Conservation (phyloP, 306 rosid species). For the Acacia acuminata region DNA sequence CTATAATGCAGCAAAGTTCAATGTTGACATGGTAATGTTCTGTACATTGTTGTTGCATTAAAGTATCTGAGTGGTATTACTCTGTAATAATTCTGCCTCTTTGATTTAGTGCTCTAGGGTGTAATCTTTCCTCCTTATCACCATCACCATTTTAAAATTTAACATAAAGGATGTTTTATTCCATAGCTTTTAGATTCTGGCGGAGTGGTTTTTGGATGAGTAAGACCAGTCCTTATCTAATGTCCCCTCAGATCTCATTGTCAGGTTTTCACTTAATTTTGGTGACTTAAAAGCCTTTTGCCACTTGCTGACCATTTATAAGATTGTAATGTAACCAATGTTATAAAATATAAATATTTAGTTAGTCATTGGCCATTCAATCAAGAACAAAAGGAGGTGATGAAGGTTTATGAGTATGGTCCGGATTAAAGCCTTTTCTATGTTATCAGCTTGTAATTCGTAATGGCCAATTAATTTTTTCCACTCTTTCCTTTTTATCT, state of each 20-base stretch:
- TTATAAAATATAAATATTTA: background rate
- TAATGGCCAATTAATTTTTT: background rate
- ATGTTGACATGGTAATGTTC: slow-evolving; percentile 62
- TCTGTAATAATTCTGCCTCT: background rate
- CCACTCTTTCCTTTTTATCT: background rate
- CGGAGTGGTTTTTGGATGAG: background rate
- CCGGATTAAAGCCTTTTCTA: background rate
- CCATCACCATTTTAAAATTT: background rate
- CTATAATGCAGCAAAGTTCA: slow-evolving; percentile 42
- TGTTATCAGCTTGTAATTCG: background rate
- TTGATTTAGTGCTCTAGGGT: slow-evolving; percentile 11
- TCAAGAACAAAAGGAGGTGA: background rate
- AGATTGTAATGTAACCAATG: background rate
- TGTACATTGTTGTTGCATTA: background rate
- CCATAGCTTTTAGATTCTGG: background rate
- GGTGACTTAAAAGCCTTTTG: background rate
- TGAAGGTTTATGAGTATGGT: background rate
- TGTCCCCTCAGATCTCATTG: background rate
- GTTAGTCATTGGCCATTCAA: background rate
- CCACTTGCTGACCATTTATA: background rate
- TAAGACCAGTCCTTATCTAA: no score
- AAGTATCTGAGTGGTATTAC: background rate
- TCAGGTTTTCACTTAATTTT: background rate
- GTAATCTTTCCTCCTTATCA: background rate
- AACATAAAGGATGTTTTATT: background rate